These are phyloP conservation scores for Pestalotiopsis fici DNA, from an alignment of 2,329 filamentous ascomycete species.

Conservation along the genomic window DNA sequence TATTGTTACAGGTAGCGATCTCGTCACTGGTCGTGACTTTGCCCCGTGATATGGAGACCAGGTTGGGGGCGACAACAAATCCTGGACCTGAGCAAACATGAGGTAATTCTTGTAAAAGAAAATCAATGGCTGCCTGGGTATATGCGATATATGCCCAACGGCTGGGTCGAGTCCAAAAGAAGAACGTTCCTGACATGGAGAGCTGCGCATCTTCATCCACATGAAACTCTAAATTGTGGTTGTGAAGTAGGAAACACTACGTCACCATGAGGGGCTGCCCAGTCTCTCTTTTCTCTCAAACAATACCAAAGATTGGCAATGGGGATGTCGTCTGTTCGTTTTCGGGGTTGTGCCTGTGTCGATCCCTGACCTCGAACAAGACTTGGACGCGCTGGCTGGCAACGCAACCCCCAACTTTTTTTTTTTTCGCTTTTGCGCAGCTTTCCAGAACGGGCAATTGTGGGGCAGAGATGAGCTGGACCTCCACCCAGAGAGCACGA, in stretches of 20 bases:
- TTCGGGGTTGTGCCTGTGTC: slow-evolving; percentile 1
- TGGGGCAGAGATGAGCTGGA: not conserved
- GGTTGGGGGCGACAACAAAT: not conserved
- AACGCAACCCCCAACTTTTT: not conserved
- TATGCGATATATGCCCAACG: not conserved
- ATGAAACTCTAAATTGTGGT: slow-evolving; percentile 1
- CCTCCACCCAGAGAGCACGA: not conserved
- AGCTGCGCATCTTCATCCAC: not conserved
- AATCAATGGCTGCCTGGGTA: not conserved
- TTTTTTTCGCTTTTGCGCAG: not conserved
- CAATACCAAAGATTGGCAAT: not conserved
- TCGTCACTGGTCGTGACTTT: not conserved
- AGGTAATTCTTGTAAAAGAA: not conserved
- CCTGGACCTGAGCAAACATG: not conserved
- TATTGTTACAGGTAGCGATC: not conserved
- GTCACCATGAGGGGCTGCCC: slow-evolving; percentile 5
- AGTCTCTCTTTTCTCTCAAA: not conserved
- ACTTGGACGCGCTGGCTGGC: no score
- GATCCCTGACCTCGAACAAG: not conserved
- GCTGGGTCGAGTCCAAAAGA: not conserved
- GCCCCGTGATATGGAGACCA: not conserved
- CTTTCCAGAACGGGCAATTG: not conserved
- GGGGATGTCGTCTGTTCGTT: not conserved
- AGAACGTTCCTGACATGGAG: slow-evolving; percentile 1
- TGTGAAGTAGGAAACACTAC: not conserved